Evolutionary conservation across 2,329 filamentous ascomycete genomes (phyloP), one percentile per base, ranked within the genome.

Genomic region (Chalaropsis ovoidea): DNA sequence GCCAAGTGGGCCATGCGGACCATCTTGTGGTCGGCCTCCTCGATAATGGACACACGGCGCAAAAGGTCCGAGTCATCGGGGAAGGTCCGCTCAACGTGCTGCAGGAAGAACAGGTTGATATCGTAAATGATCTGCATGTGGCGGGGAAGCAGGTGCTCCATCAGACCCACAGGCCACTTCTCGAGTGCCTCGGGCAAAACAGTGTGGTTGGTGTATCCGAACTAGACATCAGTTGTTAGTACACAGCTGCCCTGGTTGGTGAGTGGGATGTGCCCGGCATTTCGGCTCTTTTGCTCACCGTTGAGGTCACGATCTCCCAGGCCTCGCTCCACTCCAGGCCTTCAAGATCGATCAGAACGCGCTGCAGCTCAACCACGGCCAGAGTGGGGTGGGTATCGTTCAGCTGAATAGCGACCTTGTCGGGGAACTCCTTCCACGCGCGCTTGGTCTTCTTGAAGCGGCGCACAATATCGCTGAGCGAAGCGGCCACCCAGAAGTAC

Each of bases 401-500:
- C 68, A 99, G 85, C 77, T 99, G 94, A 70, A 99, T 97, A 52
- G 94, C 94, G 68, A 97, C 88, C 74, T 96, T 91, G 62, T 95
- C 93, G 56, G 93, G 82, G 77, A 99, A 99, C 72, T 95, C 89
- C 70, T 78, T 86, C 94, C 94, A 99, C 7, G 87, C 79, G 69
- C 93, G 86, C 79, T 90, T 91, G 19, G 90, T 86, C 83, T 97
- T 99, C 82, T 97, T 99, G 85, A 97, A 99, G 67, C 94, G 87
- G 67, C 94, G 89, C 68, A 99, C 88, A 73, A 99, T 99, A 72
- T 99, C 94, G 73, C 90, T 90, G 3, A 99, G 82, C 17, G 94
- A 99, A 17, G 94, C 94, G 63, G 94, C 92, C 73, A 96, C 95
- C 94, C 94, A 99, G 79, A 99, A 99, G 81, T 99, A 99, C 76